Base-by-base conservation (phyloP, 169 alveolate genomes). In the Cystoisospora suis region DNA sequence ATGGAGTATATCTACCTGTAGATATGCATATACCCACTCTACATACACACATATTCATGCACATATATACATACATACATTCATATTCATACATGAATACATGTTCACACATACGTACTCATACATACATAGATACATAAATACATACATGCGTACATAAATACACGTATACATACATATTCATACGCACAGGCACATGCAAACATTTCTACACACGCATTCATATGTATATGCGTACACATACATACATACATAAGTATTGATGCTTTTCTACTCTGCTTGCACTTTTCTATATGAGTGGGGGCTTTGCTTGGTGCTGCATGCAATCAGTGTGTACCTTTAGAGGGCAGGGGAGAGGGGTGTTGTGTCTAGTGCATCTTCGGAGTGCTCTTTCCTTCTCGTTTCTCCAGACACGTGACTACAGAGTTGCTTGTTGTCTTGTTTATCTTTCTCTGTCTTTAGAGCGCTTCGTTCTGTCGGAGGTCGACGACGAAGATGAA, bases 401-500 rank as follows among this genome's bases (percentile, higher is more conserved):
- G n/a, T n/a, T n/a, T n/a, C n/a, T n/a, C n/a, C n/a, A n/a, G n/a
- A n/a, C n/a, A n/a, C n/a, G n/a, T n/a, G n/a, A n/a, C n/a, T n/a
- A n/a, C n/a, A n/a, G n/a, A n/a, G n/a, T n/a, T n/a, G n/a, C n/a
- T n/a, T 53, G 23, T 61, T n/a, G 17, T 38, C 36, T n/a, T 61
- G 20, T 61, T n/a, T 61, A 6, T 61, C 75, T 5, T 61, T 20
- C 34, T 5, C 75, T 61, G 29, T 40, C 20, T 72, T n/a, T 38
- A 72, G 83, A 72, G 83, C 83, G 83, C 3, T 46, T 40, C 4
- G 83, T 72, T 34, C 58, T 40, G 47, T 72, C 83, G 49, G 83
- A 72, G 53, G 83, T 72, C 47, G 83, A 61, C 6, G 75, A 72
- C 12, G 83, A 72, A 72, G 83, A 72, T 0, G 83, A 72, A n/a